Conservation (phyloP, 805 yeast species). For the Alloascoidea africana region DNA sequence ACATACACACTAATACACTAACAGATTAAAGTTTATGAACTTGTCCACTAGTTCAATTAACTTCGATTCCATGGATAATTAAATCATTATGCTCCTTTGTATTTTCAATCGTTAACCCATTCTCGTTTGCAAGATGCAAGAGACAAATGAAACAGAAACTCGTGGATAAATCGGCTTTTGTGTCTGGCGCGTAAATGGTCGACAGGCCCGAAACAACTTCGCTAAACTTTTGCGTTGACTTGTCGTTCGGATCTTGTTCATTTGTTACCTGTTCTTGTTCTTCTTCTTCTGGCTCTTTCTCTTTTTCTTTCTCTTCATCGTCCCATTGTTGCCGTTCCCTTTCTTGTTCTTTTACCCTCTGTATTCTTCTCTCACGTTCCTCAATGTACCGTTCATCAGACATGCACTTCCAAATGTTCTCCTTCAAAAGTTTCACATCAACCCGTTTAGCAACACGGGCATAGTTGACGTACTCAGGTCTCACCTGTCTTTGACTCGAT, state of each 20-base stretch:
- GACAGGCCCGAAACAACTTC: conserved; percentile 34
- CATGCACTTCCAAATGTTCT: conserved; percentile 52
- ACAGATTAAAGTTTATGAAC: too few relatives aligned
- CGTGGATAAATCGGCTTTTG: conserved; percentile 58
- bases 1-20: too few relatives aligned
- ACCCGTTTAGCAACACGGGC: conserved; percentile 68
- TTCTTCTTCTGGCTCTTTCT: conserved; percentile 17
- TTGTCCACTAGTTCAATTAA: too few relatives aligned
- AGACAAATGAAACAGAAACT: conserved; percentile 76
- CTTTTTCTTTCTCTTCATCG: conserved; percentile 9
- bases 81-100: conserved; percentile 22
- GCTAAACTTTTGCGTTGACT: conserved; percentile 19
- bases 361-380: neutral
- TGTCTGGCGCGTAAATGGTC: conserved; percentile 36
- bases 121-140: conserved; percentile 77
- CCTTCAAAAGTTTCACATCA: conserved; percentile 58
- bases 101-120: conserved; percentile 45
- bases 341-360: too few relatives aligned
- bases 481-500: neutral
- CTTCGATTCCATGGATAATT: neutral
- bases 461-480: conserved; percentile 27
- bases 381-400: conserved; percentile 17
- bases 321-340: conserved; percentile 11
- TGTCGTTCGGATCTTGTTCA: conserved; percentile 3
- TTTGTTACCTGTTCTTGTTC: conserved; percentile 3